Evolutionary conservation across 2,329 filamentous ascomycete species (phyloP).

Genomic region (Pseudomassariella vexata): DNA sequence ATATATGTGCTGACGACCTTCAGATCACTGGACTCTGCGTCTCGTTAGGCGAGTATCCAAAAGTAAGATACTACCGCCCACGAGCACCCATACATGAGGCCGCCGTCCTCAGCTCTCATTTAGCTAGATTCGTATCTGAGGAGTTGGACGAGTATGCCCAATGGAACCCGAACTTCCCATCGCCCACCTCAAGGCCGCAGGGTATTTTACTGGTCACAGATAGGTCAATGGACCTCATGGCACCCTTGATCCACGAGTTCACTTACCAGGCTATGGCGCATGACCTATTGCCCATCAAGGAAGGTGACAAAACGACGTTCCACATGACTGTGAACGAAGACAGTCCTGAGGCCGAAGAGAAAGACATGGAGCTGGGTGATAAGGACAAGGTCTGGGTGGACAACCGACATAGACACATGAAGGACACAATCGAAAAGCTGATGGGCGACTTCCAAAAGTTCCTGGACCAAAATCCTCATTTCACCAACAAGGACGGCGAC

Average conservation of each 20-base stretch:
- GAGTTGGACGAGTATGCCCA: slow-evolving; percentile 87
- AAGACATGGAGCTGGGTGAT: slow-evolving; percentile 87
- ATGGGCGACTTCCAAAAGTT: slow-evolving; percentile 92
- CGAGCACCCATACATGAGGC: slow-evolving; percentile 75
- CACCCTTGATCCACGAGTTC: slow-evolving; percentile 89
- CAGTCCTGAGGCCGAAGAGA: slow-evolving; percentile 63
- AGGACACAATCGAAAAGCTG: slow-evolving; percentile 90
- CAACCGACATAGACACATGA: slow-evolving; percentile 94
- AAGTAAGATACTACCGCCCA: slow-evolving; percentile 85
- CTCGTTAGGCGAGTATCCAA: slow-evolving; percentile 87
- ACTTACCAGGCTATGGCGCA: slow-evolving; percentile 99
- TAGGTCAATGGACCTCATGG: slow-evolving; percentile 84
- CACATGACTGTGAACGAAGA: slow-evolving; percentile 75
- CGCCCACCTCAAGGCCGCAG: slow-evolving; percentile 69
- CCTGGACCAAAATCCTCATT: slow-evolving; percentile 84
- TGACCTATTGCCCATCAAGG: slow-evolving; percentile 82
- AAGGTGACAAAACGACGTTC: slow-evolving; percentile 83
- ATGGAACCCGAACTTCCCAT: slow-evolving; percentile 78
- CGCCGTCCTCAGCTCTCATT: slow-evolving; percentile 75
- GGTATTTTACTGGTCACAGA: slow-evolving; percentile 84
- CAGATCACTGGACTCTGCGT: slow-evolving; percentile 85
- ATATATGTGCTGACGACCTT: neutral
- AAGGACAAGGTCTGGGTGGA: slow-evolving; percentile 94
- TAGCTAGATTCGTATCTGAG: slow-evolving; percentile 86
- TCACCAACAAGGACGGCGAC: slow-evolving; percentile 67